Conservation (phyloP, 495 filamentous ascomycete genomes). For the Talaromyces adpressus region DNA sequence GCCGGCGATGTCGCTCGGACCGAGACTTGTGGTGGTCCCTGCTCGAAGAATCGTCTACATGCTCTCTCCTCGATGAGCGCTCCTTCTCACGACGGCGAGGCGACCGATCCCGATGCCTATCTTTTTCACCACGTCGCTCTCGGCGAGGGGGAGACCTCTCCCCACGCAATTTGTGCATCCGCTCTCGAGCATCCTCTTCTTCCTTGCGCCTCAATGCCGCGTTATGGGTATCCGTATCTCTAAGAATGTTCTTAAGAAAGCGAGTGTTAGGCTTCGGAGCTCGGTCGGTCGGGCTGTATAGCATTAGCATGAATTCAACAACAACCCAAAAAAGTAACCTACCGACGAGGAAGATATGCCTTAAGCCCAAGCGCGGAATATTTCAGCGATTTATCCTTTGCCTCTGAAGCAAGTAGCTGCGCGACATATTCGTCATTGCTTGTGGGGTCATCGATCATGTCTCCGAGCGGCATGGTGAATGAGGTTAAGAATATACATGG, state of each 20-base stretch:
- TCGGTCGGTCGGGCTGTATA: constrained; percentile 43
- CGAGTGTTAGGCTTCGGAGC: constrained; percentile 87
- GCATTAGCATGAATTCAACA: background rate
- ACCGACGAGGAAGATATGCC: constrained; percentile 67
- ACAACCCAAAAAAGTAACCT: constrained; percentile 15
- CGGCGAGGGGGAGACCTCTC: constrained; percentile 17
- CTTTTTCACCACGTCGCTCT: constrained; percentile 10
- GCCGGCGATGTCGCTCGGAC: background rate
- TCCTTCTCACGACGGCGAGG: constrained; percentile 7
- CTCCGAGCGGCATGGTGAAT: constrained; percentile 17
- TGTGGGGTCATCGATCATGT: constrained; percentile 27
- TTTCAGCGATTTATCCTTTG: constrained; percentile 57
- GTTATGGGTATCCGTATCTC: constrained; percentile 86
- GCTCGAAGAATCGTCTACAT: background rate
- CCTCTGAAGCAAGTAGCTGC: constrained; percentile 64
- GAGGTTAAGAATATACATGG: constrained; percentile 7
- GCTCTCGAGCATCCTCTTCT: constrained; percentile 53
- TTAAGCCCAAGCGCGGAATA: constrained; percentile 68
- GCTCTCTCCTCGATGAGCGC: background rate
- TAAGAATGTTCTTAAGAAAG: constrained; percentile 83
- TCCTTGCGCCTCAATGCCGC: constrained; percentile 78
- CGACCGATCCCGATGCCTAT: background rate
- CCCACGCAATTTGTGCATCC: constrained; percentile 43
- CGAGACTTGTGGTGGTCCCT: background rate
- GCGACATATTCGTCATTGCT: constrained; percentile 71